phyloP scores from a whole-genome alignment of 1,139 yeast genomes.

The Magnusiomyces suaveolens region DNA sequence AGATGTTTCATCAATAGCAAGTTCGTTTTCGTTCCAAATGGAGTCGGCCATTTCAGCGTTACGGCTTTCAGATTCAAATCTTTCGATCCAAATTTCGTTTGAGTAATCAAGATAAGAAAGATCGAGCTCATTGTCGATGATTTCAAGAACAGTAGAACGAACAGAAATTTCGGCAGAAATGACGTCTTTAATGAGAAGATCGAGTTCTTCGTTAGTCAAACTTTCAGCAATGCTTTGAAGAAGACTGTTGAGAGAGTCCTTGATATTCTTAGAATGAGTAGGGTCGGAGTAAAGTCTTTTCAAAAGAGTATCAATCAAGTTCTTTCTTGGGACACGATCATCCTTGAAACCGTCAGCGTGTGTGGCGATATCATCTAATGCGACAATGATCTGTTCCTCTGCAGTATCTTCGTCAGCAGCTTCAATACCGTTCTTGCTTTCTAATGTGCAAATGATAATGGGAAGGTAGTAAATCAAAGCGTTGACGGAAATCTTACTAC shows the following conservation, averaged over 20 bases:
- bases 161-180: conserved; percentile 61
- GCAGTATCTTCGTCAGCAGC: conserved; percentile 61
- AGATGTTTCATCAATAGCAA: conserved; percentile 40
- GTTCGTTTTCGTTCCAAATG: conserved; percentile 72
- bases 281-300: conserved; percentile 57
- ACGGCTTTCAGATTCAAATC: conserved; percentile 60
- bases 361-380: conserved; percentile 63
- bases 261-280: conserved; percentile 67
- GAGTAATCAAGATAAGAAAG: conserved; percentile 47
- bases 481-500: conserved; percentile 56
- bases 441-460: conserved; percentile 45
- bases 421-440: conserved; percentile 49
- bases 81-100: conserved; percentile 68
- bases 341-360: conserved; percentile 71
- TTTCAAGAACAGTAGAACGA: conserved; percentile 69
- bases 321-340: conserved; percentile 56
- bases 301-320: conserved; percentile 52
- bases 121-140: conserved; percentile 79
- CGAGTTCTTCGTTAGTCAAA: conserved; percentile 48
- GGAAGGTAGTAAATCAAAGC: conserved; percentile 71
- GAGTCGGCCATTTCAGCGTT: conserved; percentile 62
- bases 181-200: conserved; percentile 48
- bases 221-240: conserved; percentile 65
- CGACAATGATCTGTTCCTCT: conserved; percentile 75
- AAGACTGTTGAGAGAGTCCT: conserved; percentile 69